Evolutionary conservation across 352 stramenopile species (phyloP), one percentile per base, ranked within the genome.

Genomic region (Phytophthora macrochlamydospora): DNA sequence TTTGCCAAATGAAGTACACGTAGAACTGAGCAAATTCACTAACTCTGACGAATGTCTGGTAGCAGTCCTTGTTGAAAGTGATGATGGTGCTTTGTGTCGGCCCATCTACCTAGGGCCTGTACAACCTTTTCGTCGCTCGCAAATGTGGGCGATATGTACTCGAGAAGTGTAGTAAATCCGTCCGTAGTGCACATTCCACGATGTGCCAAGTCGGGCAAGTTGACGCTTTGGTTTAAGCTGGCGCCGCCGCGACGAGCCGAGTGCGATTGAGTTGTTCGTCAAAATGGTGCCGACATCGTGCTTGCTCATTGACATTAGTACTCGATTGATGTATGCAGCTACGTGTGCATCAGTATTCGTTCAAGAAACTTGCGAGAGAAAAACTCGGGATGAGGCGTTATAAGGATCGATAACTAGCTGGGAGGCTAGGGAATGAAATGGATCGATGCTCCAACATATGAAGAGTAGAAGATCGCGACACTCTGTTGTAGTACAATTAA

Each of bases 131-230:
- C 61, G 28, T 67, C 56, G 30, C 57, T 71, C 0, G 61, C 31
- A 0, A 62, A 51, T 1, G 67, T 67, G 2, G 61, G 52, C 1
- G 51, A 71, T 37, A 70, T 70, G 28, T 71, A 75, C n/a, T 75
- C 51, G 0, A 75, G 56, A 0, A 71, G 35, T 2, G 53, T 71
- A 2, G 50, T 46, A 42, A 67, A 75, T 0, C 67, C 61, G 33
- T 71, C 61, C 56, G 64, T 71, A 29, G 51, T 59, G 61, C 67
- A 67, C 4, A 62, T 11, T 0, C 56, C 61, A 13, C 67, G 56
- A 13, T 67, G 61, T 4, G 67, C 56, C 30, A 75, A 53, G 50
- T 70, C 51, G 0, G 51, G 63, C 40, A 74, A 37, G 12, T 66
- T 69, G 2, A 74, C 37, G 31, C 54, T 33, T 12, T n/a, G 30